Evolutionary conservation across 768 basidiomycete genomes (phyloP), one percentile per base, ranked within the genome.

Genomic region (Leccinellum rugosiceps): DNA sequence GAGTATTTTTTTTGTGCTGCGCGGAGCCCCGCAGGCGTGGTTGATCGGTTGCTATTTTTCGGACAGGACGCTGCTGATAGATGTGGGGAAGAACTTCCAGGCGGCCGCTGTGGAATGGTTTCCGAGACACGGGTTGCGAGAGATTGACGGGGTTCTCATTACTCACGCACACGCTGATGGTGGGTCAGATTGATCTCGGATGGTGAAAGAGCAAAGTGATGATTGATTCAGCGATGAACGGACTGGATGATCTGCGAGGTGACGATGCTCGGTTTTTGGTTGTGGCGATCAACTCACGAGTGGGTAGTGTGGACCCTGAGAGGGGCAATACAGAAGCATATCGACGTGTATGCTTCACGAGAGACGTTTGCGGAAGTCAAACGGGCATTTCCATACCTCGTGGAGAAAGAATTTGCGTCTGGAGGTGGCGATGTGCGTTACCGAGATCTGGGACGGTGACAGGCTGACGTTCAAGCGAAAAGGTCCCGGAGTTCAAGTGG

Each of bases 121-220:
- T 65, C 90, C 91, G 1, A 84, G 84, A 68, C 86, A 88, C 68
- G 84, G 83, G 3, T 73, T 96, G 44, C 77, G 92, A 63, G 74
- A 77, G 59, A 86, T 89, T 53, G 85, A 90, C 63, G 86, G 83
- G 43, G 78, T 96, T 10, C 75, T 97, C 15, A 83, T 96, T 43
- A 94, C 92, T 0, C 93, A 95, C 72, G 85, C 90, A 8, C 94
- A 95, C 74, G 89, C 91, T 35, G 91, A 92, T 72, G 90, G 83
- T 81, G 51, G 14, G 66, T 59, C 31, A 53, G 11, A 9, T 14
- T 41, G n/a, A 19, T 51, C 48, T 56, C 31, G 15, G 38, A 31
- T 3, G 25, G n/a, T 44, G 32, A 31, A 34, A 38, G 26, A 13
- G 44, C 13, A 30, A 30, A 26, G n/a, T 21, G 52, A 43, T 38